Conservation (phyloP, 495 filamentous ascomycete species). For the Corynascus novoguineensis region DNA sequence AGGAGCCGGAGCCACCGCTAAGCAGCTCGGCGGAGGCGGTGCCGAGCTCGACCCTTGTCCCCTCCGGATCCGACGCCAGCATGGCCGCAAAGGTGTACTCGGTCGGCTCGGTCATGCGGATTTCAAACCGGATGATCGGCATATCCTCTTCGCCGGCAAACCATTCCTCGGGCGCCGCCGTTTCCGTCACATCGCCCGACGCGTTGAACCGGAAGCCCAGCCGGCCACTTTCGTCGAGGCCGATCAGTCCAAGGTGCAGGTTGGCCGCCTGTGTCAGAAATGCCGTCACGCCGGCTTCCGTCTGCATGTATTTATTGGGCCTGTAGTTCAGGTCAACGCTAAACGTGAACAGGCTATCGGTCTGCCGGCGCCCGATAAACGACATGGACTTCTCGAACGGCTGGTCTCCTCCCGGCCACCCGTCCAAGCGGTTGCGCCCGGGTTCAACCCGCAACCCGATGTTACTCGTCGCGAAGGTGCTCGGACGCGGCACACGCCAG, state of each 20-base stretch:
- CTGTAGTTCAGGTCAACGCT: constrained; percentile 36
- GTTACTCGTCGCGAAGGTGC: constrained; percentile 31
- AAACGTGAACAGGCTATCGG: constrained; percentile 42
- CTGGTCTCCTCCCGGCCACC: constrained; percentile 20
- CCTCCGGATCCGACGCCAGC: constrained; percentile 1
- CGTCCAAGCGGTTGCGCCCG: constrained; percentile 36
- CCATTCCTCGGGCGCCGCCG: constrained; percentile 13
- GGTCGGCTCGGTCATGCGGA: constrained; percentile 7
- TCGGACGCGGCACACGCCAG: constrained; percentile 39
- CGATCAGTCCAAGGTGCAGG: constrained; percentile 42
- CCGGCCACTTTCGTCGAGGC: constrained; percentile 22
- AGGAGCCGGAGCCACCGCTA: constrained; percentile 15
- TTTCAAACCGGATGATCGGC: constrained; percentile 17
- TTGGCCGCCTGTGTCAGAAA: constrained; percentile 45
- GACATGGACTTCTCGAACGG: constrained; percentile 28
- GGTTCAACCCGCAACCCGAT: constrained; percentile 36
- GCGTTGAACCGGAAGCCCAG: constrained; percentile 28
- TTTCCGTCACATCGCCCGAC: neutral
- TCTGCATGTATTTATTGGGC: constrained; percentile 30
- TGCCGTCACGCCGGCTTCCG: constrained; percentile 37
- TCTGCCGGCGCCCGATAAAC: constrained; percentile 42
- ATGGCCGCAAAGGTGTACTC: constrained; percentile 16
- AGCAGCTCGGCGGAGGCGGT: constrained; percentile 12
- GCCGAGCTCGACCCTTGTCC: constrained; percentile 10
- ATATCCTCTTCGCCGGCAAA: constrained; percentile 1